phyloP scores from a whole-genome alignment of 148 eudicot species.

The Silene uniflora region DNA sequence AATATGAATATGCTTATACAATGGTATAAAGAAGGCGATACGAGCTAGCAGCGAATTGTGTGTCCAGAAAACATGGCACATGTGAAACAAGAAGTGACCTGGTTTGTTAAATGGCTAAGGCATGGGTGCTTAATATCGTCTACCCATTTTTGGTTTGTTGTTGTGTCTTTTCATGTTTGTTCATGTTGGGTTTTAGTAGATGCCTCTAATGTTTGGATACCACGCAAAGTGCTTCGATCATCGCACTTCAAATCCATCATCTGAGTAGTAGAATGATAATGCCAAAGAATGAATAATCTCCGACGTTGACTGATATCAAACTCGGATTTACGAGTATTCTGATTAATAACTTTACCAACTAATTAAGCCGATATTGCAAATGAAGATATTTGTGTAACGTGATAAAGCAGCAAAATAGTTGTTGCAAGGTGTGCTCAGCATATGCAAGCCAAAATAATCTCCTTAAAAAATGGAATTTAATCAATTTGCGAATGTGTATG shows the following conservation, averaged over 20 bases:
- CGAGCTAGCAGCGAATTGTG: not conserved
- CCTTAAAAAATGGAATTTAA: not conserved
- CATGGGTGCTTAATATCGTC: not conserved
- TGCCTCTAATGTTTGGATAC: too few relatives aligned
- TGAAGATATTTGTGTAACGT: not conserved
- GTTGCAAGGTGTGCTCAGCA: not conserved
- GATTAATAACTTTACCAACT: too few relatives aligned
- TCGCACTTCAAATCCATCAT: too few relatives aligned
- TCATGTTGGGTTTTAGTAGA: too few relatives aligned
- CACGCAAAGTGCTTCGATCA: too few relatives aligned
- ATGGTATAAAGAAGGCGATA: too few relatives aligned
- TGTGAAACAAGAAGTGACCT: conserved; percentile 3
- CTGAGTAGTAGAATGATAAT: too few relatives aligned
- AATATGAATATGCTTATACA: too few relatives aligned
- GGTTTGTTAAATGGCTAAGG: not conserved
- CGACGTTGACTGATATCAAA: too few relatives aligned
- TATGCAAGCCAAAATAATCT: not conserved
- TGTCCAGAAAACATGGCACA: conserved; percentile 1
- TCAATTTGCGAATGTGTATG: not conserved
- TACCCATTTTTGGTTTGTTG: not conserved
- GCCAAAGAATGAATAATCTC: too few relatives aligned
- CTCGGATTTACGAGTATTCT: too few relatives aligned
- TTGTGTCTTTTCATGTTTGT: not conserved
- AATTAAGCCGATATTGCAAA: not conserved
- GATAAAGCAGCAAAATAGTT: not conserved